Percentiles rank a stretch among this genome's conserved stretches.
Evolutionary conservation across 202 grass and related monocot genomes (phyloP).

Genomic region (Brachypodium distachyon): DNA sequence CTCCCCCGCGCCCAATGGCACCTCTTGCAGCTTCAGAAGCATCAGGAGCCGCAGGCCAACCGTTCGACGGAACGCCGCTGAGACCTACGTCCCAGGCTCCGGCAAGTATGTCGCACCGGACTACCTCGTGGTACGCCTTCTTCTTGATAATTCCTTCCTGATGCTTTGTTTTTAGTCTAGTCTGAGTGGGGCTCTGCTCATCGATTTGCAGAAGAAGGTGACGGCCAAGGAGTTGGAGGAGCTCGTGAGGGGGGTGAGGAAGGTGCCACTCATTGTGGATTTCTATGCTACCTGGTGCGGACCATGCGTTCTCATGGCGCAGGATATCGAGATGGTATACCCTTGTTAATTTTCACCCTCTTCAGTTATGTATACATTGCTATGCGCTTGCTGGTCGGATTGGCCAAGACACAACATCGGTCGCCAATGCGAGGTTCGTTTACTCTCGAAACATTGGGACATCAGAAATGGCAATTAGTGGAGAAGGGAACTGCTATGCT

Average conservation of each 20-base stretch:
- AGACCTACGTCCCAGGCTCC: constrained; percentile 34
- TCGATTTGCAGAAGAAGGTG: constrained; percentile 74
- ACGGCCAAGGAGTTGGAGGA: constrained; percentile 64
- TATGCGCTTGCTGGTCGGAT: not conserved
- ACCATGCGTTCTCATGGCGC: constrained; percentile 64
- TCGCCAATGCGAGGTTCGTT: not conserved
- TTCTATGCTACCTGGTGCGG: constrained; percentile 96
- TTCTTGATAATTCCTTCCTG: not conserved
- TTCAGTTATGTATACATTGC: not conserved
- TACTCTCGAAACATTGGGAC: not conserved
- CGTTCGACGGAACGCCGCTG: constrained; percentile 29
- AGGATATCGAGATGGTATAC: constrained; percentile 63
- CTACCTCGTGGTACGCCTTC: constrained; percentile 36
- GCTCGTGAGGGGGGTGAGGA: constrained; percentile 48
- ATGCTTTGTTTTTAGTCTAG: too few relatives aligned
- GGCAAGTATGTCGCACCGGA: constrained; percentile 48
- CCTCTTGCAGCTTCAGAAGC: not conserved
- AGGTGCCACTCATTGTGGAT: constrained; percentile 62
- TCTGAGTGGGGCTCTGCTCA: not conserved
- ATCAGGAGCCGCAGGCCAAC: not conserved
- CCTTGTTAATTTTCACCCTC: not conserved
- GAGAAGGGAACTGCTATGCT: not conserved
- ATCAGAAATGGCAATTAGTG: not conserved
- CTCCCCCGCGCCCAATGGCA: not conserved
- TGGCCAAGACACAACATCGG: not conserved